phyloP scores from a whole-genome alignment of 2,329 filamentous ascomycete genomes.

The Biscogniauxia mediterranea region DNA sequence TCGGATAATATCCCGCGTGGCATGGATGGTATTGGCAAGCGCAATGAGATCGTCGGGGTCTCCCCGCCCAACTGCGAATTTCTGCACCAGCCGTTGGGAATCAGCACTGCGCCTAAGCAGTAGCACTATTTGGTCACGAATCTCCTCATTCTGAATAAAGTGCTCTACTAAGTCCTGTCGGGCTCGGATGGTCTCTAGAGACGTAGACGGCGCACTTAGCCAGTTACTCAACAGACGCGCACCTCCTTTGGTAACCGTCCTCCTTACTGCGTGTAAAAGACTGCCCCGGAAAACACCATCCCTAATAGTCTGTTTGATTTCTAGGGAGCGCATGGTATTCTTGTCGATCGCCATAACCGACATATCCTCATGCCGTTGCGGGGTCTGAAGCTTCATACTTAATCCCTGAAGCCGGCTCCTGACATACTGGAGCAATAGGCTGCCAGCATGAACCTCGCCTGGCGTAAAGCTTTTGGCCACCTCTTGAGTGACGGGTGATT shows the following conservation, averaged over 20 bases:
- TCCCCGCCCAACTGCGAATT: slow-evolving; percentile 89
- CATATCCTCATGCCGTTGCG: slow-evolving; percentile 68
- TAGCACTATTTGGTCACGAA: slow-evolving; percentile 67
- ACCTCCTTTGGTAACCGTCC: slow-evolving; percentile 89
- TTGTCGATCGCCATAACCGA: slow-evolving; percentile 89
- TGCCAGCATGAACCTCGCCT: slow-evolving; percentile 74
- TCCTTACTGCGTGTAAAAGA: slow-evolving; percentile 82
- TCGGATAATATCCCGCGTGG: slow-evolving; percentile 64
- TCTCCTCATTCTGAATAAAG: slow-evolving; percentile 63
- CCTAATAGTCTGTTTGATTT: slow-evolving; percentile 82
- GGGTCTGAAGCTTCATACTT: slow-evolving; percentile 80
- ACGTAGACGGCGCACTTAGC: slow-evolving; percentile 91
- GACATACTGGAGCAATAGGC: slow-evolving; percentile 81
- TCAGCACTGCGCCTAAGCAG: slow-evolving; percentile 77
- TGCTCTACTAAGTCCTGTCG: slow-evolving; percentile 79
- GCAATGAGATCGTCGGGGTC: slow-evolving; percentile 86
- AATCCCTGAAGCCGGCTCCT: slow-evolving; percentile 73
- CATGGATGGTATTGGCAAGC: slow-evolving; percentile 75
- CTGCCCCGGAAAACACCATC: slow-evolving; percentile 80
- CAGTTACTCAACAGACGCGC: slow-evolving; percentile 80
- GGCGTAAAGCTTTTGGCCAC: slow-evolving; percentile 57
- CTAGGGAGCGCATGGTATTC: slow-evolving; percentile 83
- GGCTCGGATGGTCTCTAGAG: slow-evolving; percentile 70
- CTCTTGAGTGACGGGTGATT: slow-evolving; percentile 62
- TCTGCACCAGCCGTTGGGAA: slow-evolving; percentile 85